phyloP scores from a whole-genome alignment of 371 early-diverging fungal genomes.

The Fennellomyces sp. region DNA sequence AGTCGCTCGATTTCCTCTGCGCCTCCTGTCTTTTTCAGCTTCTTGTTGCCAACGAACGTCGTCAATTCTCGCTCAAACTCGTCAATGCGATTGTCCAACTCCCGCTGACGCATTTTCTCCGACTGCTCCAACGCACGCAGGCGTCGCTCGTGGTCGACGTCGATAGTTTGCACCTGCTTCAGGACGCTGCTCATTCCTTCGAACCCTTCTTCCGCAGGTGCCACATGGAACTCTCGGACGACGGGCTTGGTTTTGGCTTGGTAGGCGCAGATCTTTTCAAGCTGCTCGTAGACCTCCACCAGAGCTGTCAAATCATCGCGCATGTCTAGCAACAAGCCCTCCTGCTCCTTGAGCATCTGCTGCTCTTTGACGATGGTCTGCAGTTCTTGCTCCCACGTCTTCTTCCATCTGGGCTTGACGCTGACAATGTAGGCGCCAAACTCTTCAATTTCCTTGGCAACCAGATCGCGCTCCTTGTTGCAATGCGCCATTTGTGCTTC shows the following conservation, averaged over 20 bases:
- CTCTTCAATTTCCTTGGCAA: constrained; percentile 58
- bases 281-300: constrained; percentile 62
- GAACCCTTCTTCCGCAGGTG: constrained; percentile 64
- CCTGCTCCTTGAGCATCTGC: constrained; percentile 78
- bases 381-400: constrained; percentile 83
- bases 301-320: constrained; percentile 69
- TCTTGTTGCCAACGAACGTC: constrained; percentile 64
- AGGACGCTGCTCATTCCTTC: constrained; percentile 66
- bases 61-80: constrained; percentile 77
- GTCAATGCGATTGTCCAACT: constrained; percentile 65
- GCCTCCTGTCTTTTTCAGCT: constrained; percentile 77
- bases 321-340: constrained; percentile 70
- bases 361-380: constrained; percentile 84
- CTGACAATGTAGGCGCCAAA: constrained; percentile 64
- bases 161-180: constrained; percentile 69
- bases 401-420: constrained; percentile 78
- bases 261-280: constrained; percentile 70
- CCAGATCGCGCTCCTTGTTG: constrained; percentile 54
- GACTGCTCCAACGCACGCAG: constrained; percentile 69
- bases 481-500: constrained; percentile 64
- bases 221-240: constrained; percentile 59
- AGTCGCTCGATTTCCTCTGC: constrained; percentile 70
- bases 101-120: constrained; percentile 67
- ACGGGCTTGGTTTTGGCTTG: constrained; percentile 45
- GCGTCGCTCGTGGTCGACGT: constrained; percentile 68